Base-by-base conservation (phyloP, 768 basidiomycete genomes). In the Cystofilobasidium macerans region DNA sequence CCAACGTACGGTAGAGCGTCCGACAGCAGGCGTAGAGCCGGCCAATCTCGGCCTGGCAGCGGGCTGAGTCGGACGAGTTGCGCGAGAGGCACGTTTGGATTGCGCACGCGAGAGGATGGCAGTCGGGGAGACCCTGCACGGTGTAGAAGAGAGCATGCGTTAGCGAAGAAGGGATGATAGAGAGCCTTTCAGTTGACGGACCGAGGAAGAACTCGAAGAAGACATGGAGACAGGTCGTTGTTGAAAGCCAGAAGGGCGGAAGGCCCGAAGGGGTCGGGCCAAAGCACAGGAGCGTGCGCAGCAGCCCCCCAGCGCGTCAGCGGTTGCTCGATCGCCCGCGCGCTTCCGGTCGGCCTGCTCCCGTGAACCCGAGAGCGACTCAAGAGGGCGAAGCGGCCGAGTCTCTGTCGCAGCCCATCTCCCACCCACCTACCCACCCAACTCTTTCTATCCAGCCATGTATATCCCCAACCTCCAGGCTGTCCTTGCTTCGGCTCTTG, bases 391-490 rank as follows among this genome's bases (percentile, higher is more conserved):
- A n/a, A n/a, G n/a, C 42, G 42, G 42, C 48, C 24, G n/a, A 11
- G 13, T 30, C 32, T 30, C 9, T 32, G 28, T 20, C 4, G 2
- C 26, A 26, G n/a, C 28, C 51, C 28, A 18, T 30, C 16, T 30
- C 51, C 48, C 48, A 7, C 24, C 8, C 51, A 2, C 20, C 26
- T 32, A 8, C 5, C 30, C 26, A 2, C 26, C 18, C 11, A 16
- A 28, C 51, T 12, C 51, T 22, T 20, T 2, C 30, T 3, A 2
- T 11, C 30, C 26, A 14, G 71, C 33, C 35, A 75, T 73, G 74
- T 73, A 72, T 68, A 72, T 75, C 62, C 73, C 73, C 48, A 72
- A 70, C 69, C 57, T 73, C 54, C 68, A 71, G 59, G 58, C 48
- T 35, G 36, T 74, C 61, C 63, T 75, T 60, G 69, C 72, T 43